Evolutionary conservation across 768 basidiomycete genomes (phyloP).

Genomic region (Piloderma croceum): DNA sequence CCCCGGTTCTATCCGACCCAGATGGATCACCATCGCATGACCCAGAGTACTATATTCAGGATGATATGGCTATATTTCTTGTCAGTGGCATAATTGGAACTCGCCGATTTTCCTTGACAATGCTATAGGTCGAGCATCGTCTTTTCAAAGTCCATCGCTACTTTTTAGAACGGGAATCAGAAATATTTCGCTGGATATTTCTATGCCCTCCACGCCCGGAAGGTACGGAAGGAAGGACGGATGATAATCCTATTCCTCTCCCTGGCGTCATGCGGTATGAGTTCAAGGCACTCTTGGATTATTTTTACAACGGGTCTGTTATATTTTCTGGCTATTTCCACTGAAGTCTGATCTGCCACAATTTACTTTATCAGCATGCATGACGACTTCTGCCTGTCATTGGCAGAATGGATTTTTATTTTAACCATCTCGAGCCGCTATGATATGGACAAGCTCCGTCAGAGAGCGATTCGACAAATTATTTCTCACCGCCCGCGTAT

Average conservation of each 20-base stretch:
- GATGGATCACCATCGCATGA: constrained; percentile 6
- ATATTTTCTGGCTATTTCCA: neutral
- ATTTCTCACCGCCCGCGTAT: constrained; percentile 13
- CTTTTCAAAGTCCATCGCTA: constrained; percentile 38
- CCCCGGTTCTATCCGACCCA: neutral
- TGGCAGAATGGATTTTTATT: constrained; percentile 33
- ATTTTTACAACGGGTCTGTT: constrained; percentile 35
- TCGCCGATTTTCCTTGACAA: neutral
- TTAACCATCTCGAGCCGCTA: constrained; percentile 37
- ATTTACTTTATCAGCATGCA: constrained; percentile 8
- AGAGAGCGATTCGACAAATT: constrained; percentile 29
- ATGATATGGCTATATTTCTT: constrained; percentile 15
- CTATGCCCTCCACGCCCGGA: constrained; percentile 17
- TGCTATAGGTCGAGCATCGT: constrained; percentile 29
- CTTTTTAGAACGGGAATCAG: constrained; percentile 33
- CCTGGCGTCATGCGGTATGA: constrained; percentile 28
- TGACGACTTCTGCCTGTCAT: constrained; percentile 11
- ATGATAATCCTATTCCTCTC: constrained; percentile 29
- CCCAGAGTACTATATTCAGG: constrained; percentile 17
- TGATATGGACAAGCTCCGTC: constrained; percentile 30
- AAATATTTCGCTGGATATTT: constrained; percentile 36
- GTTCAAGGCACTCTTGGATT: constrained; percentile 34
- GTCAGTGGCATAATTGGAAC: constrained; percentile 6
- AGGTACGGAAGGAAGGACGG: constrained; percentile 26
- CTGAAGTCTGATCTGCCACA: neutral